phyloP scores from a whole-genome alignment of 2,329 filamentous ascomycete genomes.

The Colletotrichum sojae region DNA sequence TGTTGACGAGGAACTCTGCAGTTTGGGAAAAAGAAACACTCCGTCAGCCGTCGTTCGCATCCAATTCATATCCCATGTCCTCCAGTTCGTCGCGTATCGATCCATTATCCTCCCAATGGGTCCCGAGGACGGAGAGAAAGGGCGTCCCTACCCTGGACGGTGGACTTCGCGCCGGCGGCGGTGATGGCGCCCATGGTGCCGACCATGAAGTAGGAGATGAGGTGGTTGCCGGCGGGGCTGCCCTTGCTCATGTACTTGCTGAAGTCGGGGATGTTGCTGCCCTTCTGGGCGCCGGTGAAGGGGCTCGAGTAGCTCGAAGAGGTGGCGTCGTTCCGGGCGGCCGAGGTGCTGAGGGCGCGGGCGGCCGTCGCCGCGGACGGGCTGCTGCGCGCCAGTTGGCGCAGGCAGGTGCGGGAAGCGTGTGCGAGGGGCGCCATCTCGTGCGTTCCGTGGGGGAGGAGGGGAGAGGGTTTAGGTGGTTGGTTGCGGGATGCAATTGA shows the following conservation, averaged over 20 bases:
- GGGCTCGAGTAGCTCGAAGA: slow-evolving; percentile 70
- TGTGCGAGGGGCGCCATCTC: slow-evolving; percentile 79
- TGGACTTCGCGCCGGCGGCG: slow-evolving; percentile 96
- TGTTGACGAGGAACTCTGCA: slow-evolving; percentile 98
- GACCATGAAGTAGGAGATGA: slow-evolving; percentile 99
- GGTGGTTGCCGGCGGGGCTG: slow-evolving; percentile 80
- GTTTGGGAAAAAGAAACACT: slow-evolving; percentile 44
- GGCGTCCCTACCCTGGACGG: slow-evolving; percentile 87
- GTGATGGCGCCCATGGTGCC: slow-evolving; percentile 93
- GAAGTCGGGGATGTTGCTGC: slow-evolving; percentile 88
- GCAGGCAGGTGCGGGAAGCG: slow-evolving; percentile 79
- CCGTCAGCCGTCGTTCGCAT: slow-evolving; percentile 42
- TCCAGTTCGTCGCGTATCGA: background rate
- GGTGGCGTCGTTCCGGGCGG: slow-evolving; percentile 61
- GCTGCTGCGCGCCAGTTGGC: slow-evolving; percentile 62
- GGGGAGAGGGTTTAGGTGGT: slow-evolving; percentile 35
- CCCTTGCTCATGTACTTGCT: slow-evolving; percentile 85
- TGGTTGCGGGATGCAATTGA: slow-evolving; percentile 42
- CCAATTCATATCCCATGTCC: background rate
- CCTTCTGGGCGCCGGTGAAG: slow-evolving; percentile 73
- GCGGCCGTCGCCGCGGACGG: slow-evolving; percentile 56
- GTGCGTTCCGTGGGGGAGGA: slow-evolving; percentile 42
- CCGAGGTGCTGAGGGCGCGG: slow-evolving; percentile 71
- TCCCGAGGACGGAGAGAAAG: background rate
- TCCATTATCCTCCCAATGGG: background rate